These are phyloP conservation scores for Xylaria intraflava DNA, from an alignment of 495 filamentous ascomycete species.

Conservation along the genomic window DNA sequence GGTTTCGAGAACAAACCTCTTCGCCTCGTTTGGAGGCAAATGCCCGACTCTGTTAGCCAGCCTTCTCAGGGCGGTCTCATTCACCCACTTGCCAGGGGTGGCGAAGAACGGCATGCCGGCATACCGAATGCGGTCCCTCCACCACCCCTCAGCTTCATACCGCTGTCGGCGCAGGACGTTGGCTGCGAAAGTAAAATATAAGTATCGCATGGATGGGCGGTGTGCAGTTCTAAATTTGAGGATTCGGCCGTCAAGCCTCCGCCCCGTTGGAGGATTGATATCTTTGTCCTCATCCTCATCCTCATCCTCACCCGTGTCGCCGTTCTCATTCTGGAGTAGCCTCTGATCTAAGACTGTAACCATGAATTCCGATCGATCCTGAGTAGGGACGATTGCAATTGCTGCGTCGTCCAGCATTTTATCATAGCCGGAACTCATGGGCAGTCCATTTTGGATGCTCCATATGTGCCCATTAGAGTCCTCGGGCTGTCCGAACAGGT, in stretches of 20 bases:
- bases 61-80: constrained; percentile 3
- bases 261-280: not conserved
- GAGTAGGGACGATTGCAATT: constrained; percentile 5
- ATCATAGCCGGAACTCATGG: constrained; percentile 2
- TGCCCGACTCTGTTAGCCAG: constrained; percentile 6
- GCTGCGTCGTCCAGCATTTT: constrained; percentile 8
- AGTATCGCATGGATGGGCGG: constrained; percentile 7
- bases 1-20: constrained; percentile 7
- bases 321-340: no score
- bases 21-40: constrained; percentile 5
- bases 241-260: constrained; percentile 6
- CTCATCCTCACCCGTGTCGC: no score
- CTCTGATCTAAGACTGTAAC: constrained; percentile 1
- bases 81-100: constrained; percentile 7
- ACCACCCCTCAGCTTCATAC: constrained; percentile 8
- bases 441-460: constrained; percentile 8
- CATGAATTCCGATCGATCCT: constrained; percentile 4
- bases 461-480: constrained; percentile 4
- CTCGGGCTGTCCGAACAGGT: constrained; percentile 5
- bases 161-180: constrained; percentile 8
- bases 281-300: constrained; percentile 1
- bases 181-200: constrained; percentile 6
- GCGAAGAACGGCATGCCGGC: constrained; percentile 4
- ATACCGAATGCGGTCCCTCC: constrained; percentile 5
- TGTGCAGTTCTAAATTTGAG: constrained; percentile 3